Base-by-base conservation (phyloP, 257 asterid genomes). In the Cruciata laevipes region DNA sequence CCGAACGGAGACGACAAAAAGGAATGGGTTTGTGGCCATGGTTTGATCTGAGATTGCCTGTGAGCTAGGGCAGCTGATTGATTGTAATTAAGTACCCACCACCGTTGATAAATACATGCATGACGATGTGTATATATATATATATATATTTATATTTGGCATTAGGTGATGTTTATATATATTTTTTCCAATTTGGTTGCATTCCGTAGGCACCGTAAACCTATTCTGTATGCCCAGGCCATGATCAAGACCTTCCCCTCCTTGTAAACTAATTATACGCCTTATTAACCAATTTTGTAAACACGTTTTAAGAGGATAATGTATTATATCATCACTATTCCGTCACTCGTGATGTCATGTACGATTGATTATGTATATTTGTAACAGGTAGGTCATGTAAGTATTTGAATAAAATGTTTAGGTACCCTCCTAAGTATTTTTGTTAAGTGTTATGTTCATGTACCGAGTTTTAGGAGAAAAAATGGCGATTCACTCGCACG, bases 41-140 rank as follows among this genome's bases (percentile, higher is more conserved):
- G 73, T 78, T 82, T 67, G 67, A 68, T 79, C 78, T 63, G 60
- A 21, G 33, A 66, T 85, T 85, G 71, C 91, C 89, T 78, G 59
- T 40, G 10, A 30, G 35, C 63, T 32, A 78, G 87, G 91, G 87
- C 89, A 83, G 30, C 61, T 52, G 9, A 42, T 42, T 47, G 16
- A 17, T 47, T 2, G 7, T 0, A 31, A 25, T 18, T 6, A 61
- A 47, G 61, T 2, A 24, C 63, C 63, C 73, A 53, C 27, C 60
- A 47, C 55, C 55, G 55, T 47, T 47, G 55, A 47, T 47, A 47
- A 47, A 47, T 47, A 21, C 55, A 47, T 47, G 55, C 55, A n/a
- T n/a, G n/a, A n/a, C n/a, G n/a, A n/a, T n/a, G n/a, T n/a, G n/a
- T n/a, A n/a, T n/a, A n/a, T n/a, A n/a, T n/a, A n/a, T n/a, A n/a